These are phyloP conservation scores for Diplodia sapinea DNA, from an alignment of 2,329 filamentous ascomycete species.

Conservation along the genomic window DNA sequence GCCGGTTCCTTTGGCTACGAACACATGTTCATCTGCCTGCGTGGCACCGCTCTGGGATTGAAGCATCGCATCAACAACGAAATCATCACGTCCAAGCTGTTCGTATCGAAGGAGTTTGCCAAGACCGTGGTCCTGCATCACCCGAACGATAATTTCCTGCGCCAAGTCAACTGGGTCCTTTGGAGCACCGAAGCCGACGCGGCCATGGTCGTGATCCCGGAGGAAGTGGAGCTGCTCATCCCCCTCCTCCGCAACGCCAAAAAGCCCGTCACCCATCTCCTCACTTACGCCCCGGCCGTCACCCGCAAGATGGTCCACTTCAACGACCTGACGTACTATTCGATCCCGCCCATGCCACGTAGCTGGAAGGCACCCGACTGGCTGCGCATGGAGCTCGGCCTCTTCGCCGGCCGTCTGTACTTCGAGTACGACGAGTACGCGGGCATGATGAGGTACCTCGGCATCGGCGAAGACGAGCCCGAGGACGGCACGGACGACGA, in stretches of 20 bases:
- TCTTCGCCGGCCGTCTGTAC: constrained; percentile 67
- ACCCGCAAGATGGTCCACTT: constrained; percentile 67
- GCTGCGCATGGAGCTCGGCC: constrained; percentile 64
- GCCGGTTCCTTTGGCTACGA: constrained; percentile 11
- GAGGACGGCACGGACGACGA: neutral
- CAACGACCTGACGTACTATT: constrained; percentile 60
- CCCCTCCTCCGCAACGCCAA: constrained; percentile 44
- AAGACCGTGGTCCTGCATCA: constrained; percentile 50
- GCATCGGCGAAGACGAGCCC: constrained; percentile 25
- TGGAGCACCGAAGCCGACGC: constrained; percentile 57
- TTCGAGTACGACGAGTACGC: constrained; percentile 57
- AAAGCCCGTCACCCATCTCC: constrained; percentile 49
- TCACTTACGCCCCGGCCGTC: constrained; percentile 66
- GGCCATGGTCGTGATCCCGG: constrained; percentile 65
- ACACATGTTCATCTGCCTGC: constrained; percentile 3
- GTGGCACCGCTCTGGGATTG: constrained; percentile 46
- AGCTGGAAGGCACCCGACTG: constrained; percentile 56
- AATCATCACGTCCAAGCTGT: constrained; percentile 42
- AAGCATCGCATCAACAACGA: constrained; percentile 42
- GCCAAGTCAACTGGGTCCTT: constrained; percentile 66
- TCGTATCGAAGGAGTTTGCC: constrained; percentile 56
- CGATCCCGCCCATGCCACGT: constrained; percentile 55
- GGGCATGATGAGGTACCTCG: constrained; percentile 40
- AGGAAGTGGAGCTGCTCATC: constrained; percentile 66
- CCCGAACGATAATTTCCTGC: constrained; percentile 53